A percentile compares a stretch with the other conserved stretches of the same genome.
These are phyloP conservation scores for Fragaria iinumae DNA, from an alignment of 306 rosid genomes.

Conservation along the genomic window DNA sequence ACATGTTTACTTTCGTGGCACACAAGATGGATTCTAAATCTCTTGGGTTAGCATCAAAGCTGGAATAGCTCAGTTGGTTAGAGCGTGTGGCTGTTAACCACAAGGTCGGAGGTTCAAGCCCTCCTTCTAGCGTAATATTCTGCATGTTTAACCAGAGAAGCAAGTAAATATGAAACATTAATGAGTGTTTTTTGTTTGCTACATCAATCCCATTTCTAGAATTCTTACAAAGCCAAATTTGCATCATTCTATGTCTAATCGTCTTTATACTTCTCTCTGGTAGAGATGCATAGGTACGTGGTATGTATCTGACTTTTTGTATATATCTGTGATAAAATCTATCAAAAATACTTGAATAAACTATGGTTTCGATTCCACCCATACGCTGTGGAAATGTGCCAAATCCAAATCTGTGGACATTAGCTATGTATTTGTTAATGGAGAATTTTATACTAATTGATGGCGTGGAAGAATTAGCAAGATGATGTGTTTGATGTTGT, in stretches of 20 bases:
- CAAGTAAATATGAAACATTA: too few species aligned
- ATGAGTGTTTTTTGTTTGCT: too few species aligned
- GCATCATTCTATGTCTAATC: background rate
- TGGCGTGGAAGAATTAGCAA: background rate
- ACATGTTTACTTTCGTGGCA: background rate
- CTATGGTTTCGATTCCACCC: background rate
- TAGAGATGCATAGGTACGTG: too few species aligned
- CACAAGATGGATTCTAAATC: background rate
- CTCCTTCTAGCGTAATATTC: too few species aligned
- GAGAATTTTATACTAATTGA: background rate
- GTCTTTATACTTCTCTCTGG: fast-evolving
- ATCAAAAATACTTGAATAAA: background rate
- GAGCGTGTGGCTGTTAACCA: background rate
- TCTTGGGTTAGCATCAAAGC: background rate
- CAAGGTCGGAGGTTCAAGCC: background rate
- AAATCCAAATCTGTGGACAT: background rate
- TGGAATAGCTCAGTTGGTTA: background rate
- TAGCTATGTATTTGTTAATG: background rate
- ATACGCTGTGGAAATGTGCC: background rate
- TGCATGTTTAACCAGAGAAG: too few species aligned
- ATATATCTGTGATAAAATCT: too few species aligned
- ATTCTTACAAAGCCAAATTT: too few species aligned
- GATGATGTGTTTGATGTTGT: slow-evolving; percentile 5
- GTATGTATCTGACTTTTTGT: background rate
- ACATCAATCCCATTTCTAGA: too few species aligned